phyloP scores from a whole-genome alignment of 345 rosid species.

The Crucihimalaya himalaica region DNA sequence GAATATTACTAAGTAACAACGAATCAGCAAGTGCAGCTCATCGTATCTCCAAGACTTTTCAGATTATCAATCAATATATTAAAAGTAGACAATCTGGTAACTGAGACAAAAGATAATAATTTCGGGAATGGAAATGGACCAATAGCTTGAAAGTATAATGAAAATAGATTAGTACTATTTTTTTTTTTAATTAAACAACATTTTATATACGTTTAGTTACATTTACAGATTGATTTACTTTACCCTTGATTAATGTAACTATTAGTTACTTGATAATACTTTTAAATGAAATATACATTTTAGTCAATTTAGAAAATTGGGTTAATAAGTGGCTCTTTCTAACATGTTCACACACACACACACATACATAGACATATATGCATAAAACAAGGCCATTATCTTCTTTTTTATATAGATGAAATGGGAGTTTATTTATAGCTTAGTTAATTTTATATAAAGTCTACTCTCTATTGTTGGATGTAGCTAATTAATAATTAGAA shows the following conservation, averaged over 20 bases:
- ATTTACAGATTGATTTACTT: background rate
- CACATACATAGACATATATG: background rate
- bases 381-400: slow-evolving; percentile 5
- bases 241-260: background rate
- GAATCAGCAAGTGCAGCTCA: slow-evolving; percentile 38
- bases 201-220: background rate
- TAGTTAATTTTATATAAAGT: slow-evolving; percentile 26
- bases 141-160: background rate
- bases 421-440: background rate
- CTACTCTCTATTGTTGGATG: slow-evolving; percentile 36
- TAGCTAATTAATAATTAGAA: slow-evolving; percentile 34
- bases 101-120: background rate
- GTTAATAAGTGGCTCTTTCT: slow-evolving; percentile 10
- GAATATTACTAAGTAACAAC: slow-evolving; percentile 36
- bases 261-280: background rate
- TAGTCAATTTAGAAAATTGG: background rate
- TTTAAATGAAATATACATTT: background rate
- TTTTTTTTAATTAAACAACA: background rate
- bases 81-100: background rate
- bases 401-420: slow-evolving; percentile 1
- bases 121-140: background rate
- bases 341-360: slow-evolving; percentile 22
- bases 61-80: slow-evolving; percentile 8
- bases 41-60: slow-evolving; percentile 30
- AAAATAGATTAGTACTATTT: background rate